phyloP scores from a whole-genome alignment of 768 basidiomycete genomes.

The Agaricus blazei region DNA sequence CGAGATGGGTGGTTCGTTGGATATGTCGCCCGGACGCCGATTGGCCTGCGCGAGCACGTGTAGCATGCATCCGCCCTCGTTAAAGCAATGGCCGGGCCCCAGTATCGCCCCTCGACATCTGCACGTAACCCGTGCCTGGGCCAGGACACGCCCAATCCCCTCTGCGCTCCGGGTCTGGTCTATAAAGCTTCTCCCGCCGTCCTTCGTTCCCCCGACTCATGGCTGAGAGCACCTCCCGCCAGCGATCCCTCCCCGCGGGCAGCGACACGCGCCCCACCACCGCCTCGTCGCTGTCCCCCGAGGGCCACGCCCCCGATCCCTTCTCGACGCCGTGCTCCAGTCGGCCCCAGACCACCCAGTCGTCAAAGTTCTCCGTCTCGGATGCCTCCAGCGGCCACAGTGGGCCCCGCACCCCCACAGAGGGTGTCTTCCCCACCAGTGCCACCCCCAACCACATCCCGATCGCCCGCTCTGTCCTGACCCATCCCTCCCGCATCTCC shows the following conservation, averaged over 20 bases:
- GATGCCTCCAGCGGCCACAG: constrained; percentile 13
- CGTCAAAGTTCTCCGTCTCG: constrained; percentile 23
- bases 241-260: constrained; percentile 8
- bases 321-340: constrained; percentile 32
- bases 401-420: constrained; percentile 11
- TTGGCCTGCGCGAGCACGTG: background rate
- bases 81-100: background rate
- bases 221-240: constrained; percentile 3
- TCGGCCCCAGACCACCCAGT: constrained; percentile 24
- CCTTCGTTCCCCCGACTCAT: constrained; percentile 1
- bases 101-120: constrained; percentile 7
- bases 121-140: constrained; percentile 8
- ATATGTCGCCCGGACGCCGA: background rate
- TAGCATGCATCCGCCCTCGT: background rate
- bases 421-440: constrained; percentile 6
- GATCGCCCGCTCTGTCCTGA: constrained; percentile 15
- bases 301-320: constrained; percentile 18
- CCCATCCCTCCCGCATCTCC: constrained; percentile 4
- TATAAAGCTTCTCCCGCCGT: constrained; percentile 9
- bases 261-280: constrained; percentile 18
- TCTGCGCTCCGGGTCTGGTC: background rate
- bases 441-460: constrained; percentile 12
- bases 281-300: constrained; percentile 17
- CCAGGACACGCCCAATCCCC: constrained; percentile 7
- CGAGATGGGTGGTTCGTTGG: no score